Conservation (phyloP, 805 yeast species). For the Metschnikowia gelsemii region DNA sequence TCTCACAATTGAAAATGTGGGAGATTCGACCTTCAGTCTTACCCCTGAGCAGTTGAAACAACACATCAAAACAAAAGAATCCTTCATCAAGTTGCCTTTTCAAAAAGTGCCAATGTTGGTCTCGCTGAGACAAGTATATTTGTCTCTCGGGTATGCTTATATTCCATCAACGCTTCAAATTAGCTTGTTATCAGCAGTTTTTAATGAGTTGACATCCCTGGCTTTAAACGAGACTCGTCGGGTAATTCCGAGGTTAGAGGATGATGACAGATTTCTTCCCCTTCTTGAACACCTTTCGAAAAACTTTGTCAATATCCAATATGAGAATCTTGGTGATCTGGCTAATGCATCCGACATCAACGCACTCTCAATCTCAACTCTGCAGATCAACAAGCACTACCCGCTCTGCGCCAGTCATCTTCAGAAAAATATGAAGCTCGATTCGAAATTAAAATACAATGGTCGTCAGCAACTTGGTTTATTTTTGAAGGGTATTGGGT, state of each 20-base stretch:
- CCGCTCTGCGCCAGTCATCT: conserved; percentile 80
- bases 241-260: conserved; percentile 80
- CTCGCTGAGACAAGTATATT: conserved; percentile 64
- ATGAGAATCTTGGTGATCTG: conserved; percentile 50
- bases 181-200: conserved; percentile 68
- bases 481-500: conserved; percentile 87
- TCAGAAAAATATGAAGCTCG: conserved; percentile 55
- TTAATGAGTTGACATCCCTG: conserved; percentile 48
- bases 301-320: conserved; percentile 45
- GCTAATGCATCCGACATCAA: conserved; percentile 48
- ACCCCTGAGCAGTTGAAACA: conserved; percentile 51
- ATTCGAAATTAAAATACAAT: conserved; percentile 73
- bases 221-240: conserved; percentile 69
- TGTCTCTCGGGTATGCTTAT: conserved; percentile 73
- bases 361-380: conserved; percentile 56
- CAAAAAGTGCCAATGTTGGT: conserved; percentile 80
- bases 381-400: conserved; percentile 58
- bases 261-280: conserved; percentile 86
- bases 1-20: conserved; percentile 32
- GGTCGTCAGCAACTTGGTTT: conserved; percentile 85
- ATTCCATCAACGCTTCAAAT: conserved; percentile 81
- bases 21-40: conserved; percentile 28
- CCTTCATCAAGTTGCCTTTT: conserved; percentile 82
- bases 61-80: conserved; percentile 53
- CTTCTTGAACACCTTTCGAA: conserved; percentile 74